Conservation (phyloP, 2,329 filamentous ascomycete genomes). For the Purpureocillium takamizusanense region DNA sequence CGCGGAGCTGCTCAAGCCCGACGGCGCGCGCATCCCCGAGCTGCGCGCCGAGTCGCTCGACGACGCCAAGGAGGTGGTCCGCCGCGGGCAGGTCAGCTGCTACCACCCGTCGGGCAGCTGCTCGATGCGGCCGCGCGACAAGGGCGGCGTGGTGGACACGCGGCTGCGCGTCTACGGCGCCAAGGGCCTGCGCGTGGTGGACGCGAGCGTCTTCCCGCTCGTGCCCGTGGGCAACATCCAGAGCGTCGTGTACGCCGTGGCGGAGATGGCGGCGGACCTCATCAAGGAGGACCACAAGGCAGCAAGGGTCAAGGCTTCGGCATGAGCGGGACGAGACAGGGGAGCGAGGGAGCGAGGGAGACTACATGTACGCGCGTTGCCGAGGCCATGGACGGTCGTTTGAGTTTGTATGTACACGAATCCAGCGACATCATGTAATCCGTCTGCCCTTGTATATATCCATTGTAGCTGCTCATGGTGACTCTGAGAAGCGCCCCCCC, state of each 20-base stretch:
- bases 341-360: no score
- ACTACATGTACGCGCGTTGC: no score
- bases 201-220: conserved; percentile 36
- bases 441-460: no score
- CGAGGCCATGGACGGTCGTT: no score
- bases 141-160: conserved; percentile 35
- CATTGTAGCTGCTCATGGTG: no score
- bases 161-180: conserved; percentile 33
- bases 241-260: conserved; percentile 17
- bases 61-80: conserved; percentile 24
- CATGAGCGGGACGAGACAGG: no score
- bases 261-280: conserved; percentile 30
- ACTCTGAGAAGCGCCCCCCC: no score
- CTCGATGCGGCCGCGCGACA: conserved; percentile 35
- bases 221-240: conserved; percentile 27
- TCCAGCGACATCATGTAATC: no score
- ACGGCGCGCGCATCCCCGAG: conserved; percentile 20
- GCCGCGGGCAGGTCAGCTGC: conserved; percentile 21
- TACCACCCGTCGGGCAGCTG: conserved; percentile 43
- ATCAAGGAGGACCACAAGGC: conserved; percentile 14
- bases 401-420: no score
- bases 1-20: conserved; percentile 24
- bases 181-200: conserved; percentile 33
- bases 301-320: no score
- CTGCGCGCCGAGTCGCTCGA: conserved; percentile 15